Evolutionary conservation across 2,329 filamentous ascomycete species (phyloP).

Genomic region (Juglanconis sp.): DNA sequence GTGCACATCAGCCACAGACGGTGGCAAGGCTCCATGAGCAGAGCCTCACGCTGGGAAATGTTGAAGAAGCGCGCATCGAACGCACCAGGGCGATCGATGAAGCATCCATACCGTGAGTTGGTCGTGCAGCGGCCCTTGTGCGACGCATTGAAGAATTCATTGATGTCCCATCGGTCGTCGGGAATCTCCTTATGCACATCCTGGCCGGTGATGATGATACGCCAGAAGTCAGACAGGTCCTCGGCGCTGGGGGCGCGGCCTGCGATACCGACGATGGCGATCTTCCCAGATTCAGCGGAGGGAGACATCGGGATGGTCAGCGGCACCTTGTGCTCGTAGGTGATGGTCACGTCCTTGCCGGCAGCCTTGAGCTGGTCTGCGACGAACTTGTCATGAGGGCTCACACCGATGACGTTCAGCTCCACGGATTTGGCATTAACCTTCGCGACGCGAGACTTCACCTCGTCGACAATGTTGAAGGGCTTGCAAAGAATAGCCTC

Average conservation of each 20-base stretch:
- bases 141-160: constrained; percentile 12
- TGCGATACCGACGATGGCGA: constrained; percentile 36
- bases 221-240: constrained; percentile 21
- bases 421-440: background rate
- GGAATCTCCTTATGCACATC: constrained; percentile 17
- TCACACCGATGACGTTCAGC: constrained; percentile 9
- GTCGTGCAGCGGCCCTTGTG: constrained; percentile 13
- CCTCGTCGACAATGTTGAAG: constrained; percentile 12
- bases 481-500: constrained; percentile 11
- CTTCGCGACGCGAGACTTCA: constrained; percentile 1
- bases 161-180: constrained; percentile 13
- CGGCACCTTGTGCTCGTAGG: constrained; percentile 7
- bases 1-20: constrained; percentile 35
- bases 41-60: constrained; percentile 33
- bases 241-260: constrained; percentile 32
- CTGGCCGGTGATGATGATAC: constrained; percentile 17
- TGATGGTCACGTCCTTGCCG: constrained; percentile 8
- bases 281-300: constrained; percentile 15
- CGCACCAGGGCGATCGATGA: constrained; percentile 22
- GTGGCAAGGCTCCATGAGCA: constrained; percentile 38
- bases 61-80: constrained; percentile 42
- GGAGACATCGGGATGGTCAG: background rate
- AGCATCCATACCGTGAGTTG: constrained; percentile 17
- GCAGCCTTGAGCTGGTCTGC: constrained; percentile 9
- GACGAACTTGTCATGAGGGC: constrained; percentile 10